Evolutionary conservation across 108 stramenopile genomes (phyloP), one percentile per base, ranked within the genome.

Genomic region (Nitzschia inconspicua): DNA sequence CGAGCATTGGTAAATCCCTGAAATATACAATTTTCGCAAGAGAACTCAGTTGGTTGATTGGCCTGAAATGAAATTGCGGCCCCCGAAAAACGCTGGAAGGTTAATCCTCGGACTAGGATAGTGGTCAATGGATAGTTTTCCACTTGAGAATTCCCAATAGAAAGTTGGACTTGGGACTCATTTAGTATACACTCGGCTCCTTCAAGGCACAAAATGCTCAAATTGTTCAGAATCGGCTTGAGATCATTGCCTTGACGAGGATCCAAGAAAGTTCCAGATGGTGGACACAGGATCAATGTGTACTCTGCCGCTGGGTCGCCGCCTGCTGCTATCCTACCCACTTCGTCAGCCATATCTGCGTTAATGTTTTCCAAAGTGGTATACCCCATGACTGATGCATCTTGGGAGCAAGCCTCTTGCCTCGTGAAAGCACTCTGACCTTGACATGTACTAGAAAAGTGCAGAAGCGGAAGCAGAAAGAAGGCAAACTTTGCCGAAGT

Each of bases 341-440:
- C 43, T 34, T 59, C 58, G 9, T 2, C 58, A 23, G 27, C 7
- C 58, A 44, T 43, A 32, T 59, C 58, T 1, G 43, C 43, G 27
- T 59, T 59, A 7, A 59, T 2, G 4, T 43, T 26, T 28, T 16
- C n/a, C 14, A 59, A 28, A 28, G 18, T 44, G 16, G 58, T 28
- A 27, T 59, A 59, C 13, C 58, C 58, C 27, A 29, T 44, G 5
- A 59, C n/a, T 2, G 42, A 29, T n/a, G 43, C n/a, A 25, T 59
- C 58, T 40, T 41, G 13, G 7, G 58, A 43, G 44, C 58, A 59
- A 1, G 43, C 41, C 24, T 26, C 36, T 25, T 56, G 55, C 14
- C 55, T 30, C 18, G 16, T 37, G 8, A 56, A 56, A 2, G 55
- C 18, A n/a, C n/a, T n/a, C n/a, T n/a, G n/a, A n/a, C n/a, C n/a